Base-by-base conservation (phyloP, 2,329 filamentous ascomycete species). In the Purpureocillium lavendulum region DNA sequence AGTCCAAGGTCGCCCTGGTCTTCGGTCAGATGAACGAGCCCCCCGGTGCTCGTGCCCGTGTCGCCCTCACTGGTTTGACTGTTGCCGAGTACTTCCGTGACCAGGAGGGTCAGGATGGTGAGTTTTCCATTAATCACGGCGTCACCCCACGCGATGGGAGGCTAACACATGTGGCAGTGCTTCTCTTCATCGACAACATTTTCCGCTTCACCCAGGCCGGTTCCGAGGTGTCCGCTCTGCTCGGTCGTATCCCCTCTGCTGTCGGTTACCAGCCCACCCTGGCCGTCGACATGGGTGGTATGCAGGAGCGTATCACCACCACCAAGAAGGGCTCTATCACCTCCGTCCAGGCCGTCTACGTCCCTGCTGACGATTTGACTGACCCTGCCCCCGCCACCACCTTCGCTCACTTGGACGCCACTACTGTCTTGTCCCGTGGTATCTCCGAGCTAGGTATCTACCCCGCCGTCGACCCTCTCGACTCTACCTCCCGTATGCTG, bases 11-110 rank as follows among this genome's bases (percentile, higher is more conserved):
- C 76, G 87, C 92, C 51, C 77, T 98, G 56, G 92, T 98, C 56
- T 98, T 98, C 75, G 92, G 92, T 80, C 92, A 98, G 80, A 98
- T 98, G 92, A 98, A 98, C 82, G 92, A 98, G 78, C 92, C 92
- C 67, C 92, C 92, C 51, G 92, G 92, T 80, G 92, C 92, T 64
- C 92, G 92, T 88, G 92, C 92, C 66, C 90, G 92, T 94, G 92
- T 98, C 62, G 92, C 92, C 60, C 84, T 98, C 63, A 98, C 92
- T 66, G 90, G 89, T 45, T 72, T 77, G 35, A 86, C 82, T 2
- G 67, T 89, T 7, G 83, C 83, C 33, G 87, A 96, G 59, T 86
- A 94, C 59, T 96, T 97, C 75, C 71, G 78, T 51, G 74, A 80
- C 45, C 61, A 68, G 38, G 75, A 82, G 54, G 89, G 89, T 56